Percentiles rank a stretch among this genome's conserved stretches.
These are phyloP conservation scores for Butyriboletus appendiculatus DNA, from an alignment of 1,284 basidiomycete genomes.

Conservation along the genomic window DNA sequence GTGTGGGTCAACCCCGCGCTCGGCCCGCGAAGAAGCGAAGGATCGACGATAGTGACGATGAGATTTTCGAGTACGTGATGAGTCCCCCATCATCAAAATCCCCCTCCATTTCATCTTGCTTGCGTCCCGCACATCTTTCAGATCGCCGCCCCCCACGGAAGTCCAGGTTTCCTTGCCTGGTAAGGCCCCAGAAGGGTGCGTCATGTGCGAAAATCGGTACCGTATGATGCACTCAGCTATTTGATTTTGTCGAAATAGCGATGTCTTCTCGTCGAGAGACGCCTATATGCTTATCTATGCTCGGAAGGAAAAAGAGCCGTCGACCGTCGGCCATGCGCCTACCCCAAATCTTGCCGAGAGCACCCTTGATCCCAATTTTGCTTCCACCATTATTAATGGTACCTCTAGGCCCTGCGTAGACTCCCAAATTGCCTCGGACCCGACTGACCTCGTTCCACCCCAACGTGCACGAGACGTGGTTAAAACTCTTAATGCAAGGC, in stretches of 20 bases:
- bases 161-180: slow-evolving; percentile 27
- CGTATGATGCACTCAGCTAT: slow-evolving; percentile 18
- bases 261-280: slow-evolving; percentile 66
- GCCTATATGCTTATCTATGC: slow-evolving; percentile 94
- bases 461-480: slow-evolving; percentile 54
- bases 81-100: slow-evolving; percentile 15
- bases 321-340: slow-evolving; percentile 18
- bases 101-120: slow-evolving; percentile 23
- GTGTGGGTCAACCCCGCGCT: slow-evolving; percentile 25
- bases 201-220: slow-evolving; percentile 10
- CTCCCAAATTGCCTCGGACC: slow-evolving; percentile 15
- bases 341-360: slow-evolving; percentile 25
- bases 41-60: slow-evolving; percentile 66
- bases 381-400: slow-evolving; percentile 20
- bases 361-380: slow-evolving; percentile 17
- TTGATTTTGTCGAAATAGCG: slow-evolving; percentile 31
- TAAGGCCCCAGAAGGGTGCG: slow-evolving; percentile 29
- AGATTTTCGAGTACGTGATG: slow-evolving; percentile 43
- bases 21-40: slow-evolving; percentile 39
- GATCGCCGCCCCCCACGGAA: slow-evolving; percentile 25
- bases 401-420: slow-evolving; percentile 14
- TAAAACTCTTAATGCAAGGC: slow-evolving; percentile 52
- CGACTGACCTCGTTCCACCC: slow-evolving; percentile 45
- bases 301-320: slow-evolving; percentile 37
- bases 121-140: slow-evolving; percentile 15